A percentile compares a stretch with the other conserved stretches of the same genome.
These are phyloP conservation scores for Petrea volubilis DNA, from an alignment of 257 asterid genomes.

Conservation along the genomic window DNA sequence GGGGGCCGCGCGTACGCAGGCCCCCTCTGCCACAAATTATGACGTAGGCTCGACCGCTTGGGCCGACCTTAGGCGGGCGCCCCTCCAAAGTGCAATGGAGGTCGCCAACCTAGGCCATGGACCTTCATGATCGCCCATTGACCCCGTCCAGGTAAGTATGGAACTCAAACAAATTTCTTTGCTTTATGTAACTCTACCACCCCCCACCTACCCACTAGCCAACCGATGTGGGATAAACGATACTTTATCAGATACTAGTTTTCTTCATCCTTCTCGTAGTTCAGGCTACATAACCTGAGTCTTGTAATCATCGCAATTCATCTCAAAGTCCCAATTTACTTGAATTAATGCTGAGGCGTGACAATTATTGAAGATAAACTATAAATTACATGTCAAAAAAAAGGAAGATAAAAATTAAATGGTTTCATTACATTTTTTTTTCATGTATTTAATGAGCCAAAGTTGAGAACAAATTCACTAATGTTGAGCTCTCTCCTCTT, in stretches of 20 bases:
- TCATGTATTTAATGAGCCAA: too few species aligned
- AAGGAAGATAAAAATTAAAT: too few species aligned
- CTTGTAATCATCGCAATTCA: neutral
- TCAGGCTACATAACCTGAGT: neutral
- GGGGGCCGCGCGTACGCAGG: too few species aligned
- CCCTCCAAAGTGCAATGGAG: constrained; percentile 27
- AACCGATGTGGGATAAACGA: neutral
- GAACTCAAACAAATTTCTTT: neutral
- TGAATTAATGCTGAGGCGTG: neutral
- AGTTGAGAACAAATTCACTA: too few species aligned
- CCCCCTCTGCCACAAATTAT: constrained; percentile 21
- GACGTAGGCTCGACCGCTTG: constrained; percentile 19
- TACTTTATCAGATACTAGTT: too few species aligned
- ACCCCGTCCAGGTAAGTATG: constrained; percentile 35
- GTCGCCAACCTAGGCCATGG: constrained; percentile 30
- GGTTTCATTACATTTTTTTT: too few species aligned
- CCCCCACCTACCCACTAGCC: neutral
- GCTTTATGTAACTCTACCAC: neutral
- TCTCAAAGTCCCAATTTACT: neutral
- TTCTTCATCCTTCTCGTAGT: neutral
- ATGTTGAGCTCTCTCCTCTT: too few species aligned
- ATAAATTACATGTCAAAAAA: too few species aligned
- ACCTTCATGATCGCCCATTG: constrained; percentile 17
- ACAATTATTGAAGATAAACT: neutral
- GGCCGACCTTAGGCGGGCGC: constrained; percentile 1